These are phyloP conservation scores for Climacium dendroides DNA, from an alignment of 225 moss, liverwort and hornwort species.

Conservation along the genomic window DNA sequence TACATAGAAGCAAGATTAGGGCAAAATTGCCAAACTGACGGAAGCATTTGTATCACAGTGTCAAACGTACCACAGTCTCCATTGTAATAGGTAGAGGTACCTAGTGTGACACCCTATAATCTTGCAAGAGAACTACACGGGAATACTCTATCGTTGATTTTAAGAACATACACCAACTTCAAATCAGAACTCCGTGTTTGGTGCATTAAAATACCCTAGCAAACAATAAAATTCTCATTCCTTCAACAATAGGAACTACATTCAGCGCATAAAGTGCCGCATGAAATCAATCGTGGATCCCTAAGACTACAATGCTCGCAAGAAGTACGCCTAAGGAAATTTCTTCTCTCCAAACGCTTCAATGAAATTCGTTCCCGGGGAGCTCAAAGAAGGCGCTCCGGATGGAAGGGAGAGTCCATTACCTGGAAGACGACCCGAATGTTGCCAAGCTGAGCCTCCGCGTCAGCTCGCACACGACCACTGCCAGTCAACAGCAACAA, in stretches of 20 bases:
- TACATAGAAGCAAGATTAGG: not conserved
- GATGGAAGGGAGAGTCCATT: not conserved
- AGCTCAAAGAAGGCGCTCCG: not conserved
- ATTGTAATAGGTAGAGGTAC: no score
- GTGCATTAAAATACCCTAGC: not conserved
- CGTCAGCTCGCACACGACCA: not conserved
- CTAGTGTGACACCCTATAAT: not conserved
- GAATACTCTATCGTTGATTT: no score
- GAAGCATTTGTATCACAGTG: not conserved
- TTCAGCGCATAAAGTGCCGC: not conserved
- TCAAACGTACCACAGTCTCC: not conserved
- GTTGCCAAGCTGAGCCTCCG: conserved; percentile 32
- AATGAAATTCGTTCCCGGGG: not conserved
- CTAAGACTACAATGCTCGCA: not conserved
- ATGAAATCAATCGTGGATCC: no score
- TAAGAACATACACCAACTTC: not conserved
- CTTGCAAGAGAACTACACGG: no score
- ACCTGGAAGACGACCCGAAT: conserved; percentile 90
- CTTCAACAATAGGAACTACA: not conserved
- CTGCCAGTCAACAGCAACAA: not conserved
- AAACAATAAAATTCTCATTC: not conserved
- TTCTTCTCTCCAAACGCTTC: not conserved
- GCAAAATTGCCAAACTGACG: not conserved
- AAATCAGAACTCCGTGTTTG: not conserved
- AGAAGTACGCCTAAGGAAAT: not conserved